Evolutionary conservation across 768 basidiomycete species (phyloP).

Genomic region (Boletus vermiculosoides): DNA sequence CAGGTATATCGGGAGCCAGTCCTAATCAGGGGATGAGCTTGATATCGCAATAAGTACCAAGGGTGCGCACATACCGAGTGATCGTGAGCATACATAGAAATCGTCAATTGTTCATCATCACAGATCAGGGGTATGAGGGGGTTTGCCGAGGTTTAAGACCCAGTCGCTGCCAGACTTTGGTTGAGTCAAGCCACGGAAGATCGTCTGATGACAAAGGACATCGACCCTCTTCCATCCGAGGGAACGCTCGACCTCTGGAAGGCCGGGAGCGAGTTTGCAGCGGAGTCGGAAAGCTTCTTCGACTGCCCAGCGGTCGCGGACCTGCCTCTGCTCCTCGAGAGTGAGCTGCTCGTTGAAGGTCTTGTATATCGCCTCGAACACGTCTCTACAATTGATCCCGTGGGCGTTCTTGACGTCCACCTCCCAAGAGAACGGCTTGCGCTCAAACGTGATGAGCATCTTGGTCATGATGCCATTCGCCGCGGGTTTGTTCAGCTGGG

Average conservation of each 20-base stretch:
- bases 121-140: conserved; percentile 2
- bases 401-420: conserved; percentile 42
- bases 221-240: conserved; percentile 59
- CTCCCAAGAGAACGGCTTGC: conserved; percentile 37
- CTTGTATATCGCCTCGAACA: conserved; percentile 58
- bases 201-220: conserved; percentile 47
- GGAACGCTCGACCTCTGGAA: conserved; percentile 41
- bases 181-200: conserved; percentile 53
- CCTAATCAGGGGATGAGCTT: conserved; percentile 14
- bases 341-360: conserved; percentile 46
- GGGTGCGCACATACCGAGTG: conserved; percentile 16
- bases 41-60: no score
- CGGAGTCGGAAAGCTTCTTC: conserved; percentile 45
- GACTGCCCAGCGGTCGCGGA: conserved; percentile 33
- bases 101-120: conserved; percentile 10
- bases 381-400: conserved; percentile 54
- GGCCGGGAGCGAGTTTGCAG: conserved; percentile 41
- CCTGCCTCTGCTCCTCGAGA: conserved; percentile 41
- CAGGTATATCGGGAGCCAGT: conserved; percentile 20
- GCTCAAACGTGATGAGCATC: conserved; percentile 48
- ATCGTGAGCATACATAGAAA: conserved; percentile 12
- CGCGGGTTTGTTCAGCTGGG: conserved; percentile 43
- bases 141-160: conserved; percentile 33
- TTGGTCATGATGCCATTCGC: conserved; percentile 44
- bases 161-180: conserved; percentile 36